A percentile compares a stretch with the other conserved stretches of the same genome.
Evolutionary conservation across 2,329 filamentous ascomycete genomes (phyloP).

Genomic region (Pestalotiopsis sp.): DNA sequence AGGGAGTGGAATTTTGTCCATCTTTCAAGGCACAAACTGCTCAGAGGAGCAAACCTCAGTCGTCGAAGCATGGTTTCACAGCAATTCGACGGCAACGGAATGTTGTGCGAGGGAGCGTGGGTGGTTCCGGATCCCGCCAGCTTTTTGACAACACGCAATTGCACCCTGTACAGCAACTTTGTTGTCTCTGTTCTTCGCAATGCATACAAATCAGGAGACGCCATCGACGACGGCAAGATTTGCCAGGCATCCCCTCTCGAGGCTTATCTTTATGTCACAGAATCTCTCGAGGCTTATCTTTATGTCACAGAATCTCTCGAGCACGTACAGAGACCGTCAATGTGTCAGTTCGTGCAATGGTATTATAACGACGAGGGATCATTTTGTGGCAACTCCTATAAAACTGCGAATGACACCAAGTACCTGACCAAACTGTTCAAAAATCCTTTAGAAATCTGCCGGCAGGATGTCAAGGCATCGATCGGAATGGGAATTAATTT

Average conservation of each 20-base stretch:
- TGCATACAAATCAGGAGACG: background rate
- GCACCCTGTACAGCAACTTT: background rate
- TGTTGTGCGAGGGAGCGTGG: background rate
- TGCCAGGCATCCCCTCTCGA: background rate
- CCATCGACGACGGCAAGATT: background rate
- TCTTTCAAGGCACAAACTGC: background rate
- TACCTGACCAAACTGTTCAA: background rate
- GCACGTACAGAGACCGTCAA: background rate
- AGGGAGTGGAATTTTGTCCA: background rate
- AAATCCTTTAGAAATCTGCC: background rate
- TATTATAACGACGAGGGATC: background rate
- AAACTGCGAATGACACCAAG: background rate
- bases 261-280: background rate
- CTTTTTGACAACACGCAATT: background rate
- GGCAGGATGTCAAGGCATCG: background rate
- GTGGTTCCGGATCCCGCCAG: background rate
- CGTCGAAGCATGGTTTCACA: background rate
- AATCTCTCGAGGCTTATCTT: background rate
- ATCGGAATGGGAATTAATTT: background rate
- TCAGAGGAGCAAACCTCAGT: background rate
- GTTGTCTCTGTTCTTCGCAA: background rate
- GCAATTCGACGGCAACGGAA: background rate
- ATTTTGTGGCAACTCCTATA: background rate
- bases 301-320: background rate
- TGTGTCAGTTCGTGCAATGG: background rate